Percentiles rank a stretch among this genome's conserved stretches.
Evolutionary conservation across 1,139 yeast genomes (phyloP).

Genomic region (Hyphopichia pseudoburtonii): DNA sequence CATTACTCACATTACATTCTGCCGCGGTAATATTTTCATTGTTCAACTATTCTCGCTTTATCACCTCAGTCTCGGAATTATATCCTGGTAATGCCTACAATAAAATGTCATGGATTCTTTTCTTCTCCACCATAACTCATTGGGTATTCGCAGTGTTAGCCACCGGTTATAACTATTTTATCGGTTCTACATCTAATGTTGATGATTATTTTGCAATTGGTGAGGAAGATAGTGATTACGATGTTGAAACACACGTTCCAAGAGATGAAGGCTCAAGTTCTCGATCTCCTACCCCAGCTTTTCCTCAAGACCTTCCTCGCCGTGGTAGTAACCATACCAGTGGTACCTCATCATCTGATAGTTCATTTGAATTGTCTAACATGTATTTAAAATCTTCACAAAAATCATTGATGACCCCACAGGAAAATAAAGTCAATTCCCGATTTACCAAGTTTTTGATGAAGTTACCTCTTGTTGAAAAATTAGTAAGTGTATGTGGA

Average conservation of each 20-base stretch:
- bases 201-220: slow-evolving; percentile 14
- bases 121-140: slow-evolving; percentile 54
- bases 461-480: slow-evolving; percentile 2
- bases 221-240: slow-evolving; percentile 30
- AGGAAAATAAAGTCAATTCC: background rate
- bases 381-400: slow-evolving; percentile 4
- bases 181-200: background rate
- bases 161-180: slow-evolving; percentile 15
- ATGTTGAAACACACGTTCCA: slow-evolving; percentile 9
- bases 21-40: slow-evolving; percentile 49
- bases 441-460: slow-evolving; percentile 3
- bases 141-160: slow-evolving; percentile 46
- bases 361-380: slow-evolving; percentile 14
- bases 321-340: background rate
- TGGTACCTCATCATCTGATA: background rate
- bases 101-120: slow-evolving; percentile 60
- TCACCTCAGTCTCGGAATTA: slow-evolving; percentile 56
- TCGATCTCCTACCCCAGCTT: slow-evolving; percentile 38
- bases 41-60: slow-evolving; percentile 59
- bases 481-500: slow-evolving; percentile 8
- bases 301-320: slow-evolving; percentile 11
- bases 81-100: slow-evolving; percentile 79
- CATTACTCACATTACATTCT: slow-evolving; percentile 54
- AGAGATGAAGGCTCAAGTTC: slow-evolving; percentile 1
- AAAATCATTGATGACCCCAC: slow-evolving; percentile 3